Base-by-base conservation (phyloP, 345 rosid genomes). In the Citrus trifoliata region DNA sequence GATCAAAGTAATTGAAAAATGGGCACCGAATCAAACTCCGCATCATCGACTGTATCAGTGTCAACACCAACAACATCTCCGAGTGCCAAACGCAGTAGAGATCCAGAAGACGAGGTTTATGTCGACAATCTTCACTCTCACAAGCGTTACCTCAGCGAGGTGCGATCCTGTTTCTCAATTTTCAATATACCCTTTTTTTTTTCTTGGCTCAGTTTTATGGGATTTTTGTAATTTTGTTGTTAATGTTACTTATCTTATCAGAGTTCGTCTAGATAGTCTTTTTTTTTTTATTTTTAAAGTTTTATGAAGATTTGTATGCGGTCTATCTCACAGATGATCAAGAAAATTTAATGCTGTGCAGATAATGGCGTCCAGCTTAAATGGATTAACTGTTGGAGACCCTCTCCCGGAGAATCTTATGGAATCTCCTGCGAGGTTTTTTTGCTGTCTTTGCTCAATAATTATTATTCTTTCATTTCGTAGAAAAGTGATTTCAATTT, bases 341-440 rank as follows among this genome's bases (percentile, higher is more conserved):
- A 67, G 48, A 71, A 78, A 30, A 61, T 14, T 48, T 19, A 53
- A 1, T 79, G 65, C 42, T 21, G 28, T 62, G 76, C 87, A 97
- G 99, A 93, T 94, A 73, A 94, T 97, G 98, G 99, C 99, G 12
- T 96, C 92, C 72, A 96, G 99, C 85, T 89, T 94, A 86, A 92
- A 92, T 78, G 98, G 98, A 84, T 80, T 96, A 32, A 93, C 95
- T 3, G 99, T 94, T 42, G 99, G 98, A 80, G 98, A 93, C 77
- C 68, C 98, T 53, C 85, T 93, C 48, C 85, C 92, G 16, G 99
- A 94, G 33, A 92, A 87, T 86, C 89, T 91, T 72, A 79, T 94
- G 89, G 99, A 94, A 68, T 93, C 98, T 85, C 93, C 97, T 5
- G 89, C 92, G 62, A 89, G 97, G 81, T 87, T 90, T 62, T 91